Base-by-base conservation (phyloP, 306 rosid genomes). In the Acmispon strigosus region DNA sequence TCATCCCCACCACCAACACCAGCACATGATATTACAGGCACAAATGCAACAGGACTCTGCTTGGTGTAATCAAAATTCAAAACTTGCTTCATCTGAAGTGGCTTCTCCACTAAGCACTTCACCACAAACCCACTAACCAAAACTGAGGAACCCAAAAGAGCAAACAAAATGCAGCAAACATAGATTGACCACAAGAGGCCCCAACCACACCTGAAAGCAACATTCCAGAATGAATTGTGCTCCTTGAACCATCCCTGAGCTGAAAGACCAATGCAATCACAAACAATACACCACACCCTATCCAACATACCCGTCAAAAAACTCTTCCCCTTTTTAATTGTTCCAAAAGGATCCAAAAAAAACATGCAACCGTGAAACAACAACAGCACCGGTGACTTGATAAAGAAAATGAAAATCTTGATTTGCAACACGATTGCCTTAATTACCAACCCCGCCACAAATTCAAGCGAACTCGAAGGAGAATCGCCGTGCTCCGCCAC, bases 31-130 rank as follows among this genome's bases (percentile, higher is more conserved):
- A 66, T 74, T 24, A 89, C 32, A 0, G 95, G 95, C 62, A 89
- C 87, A 72, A 78, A 86, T 1, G 97, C 92, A 42, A 89, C 95
- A 8, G 99, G 97, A 73, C 84, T 86, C 20, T 64, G 85, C 72
- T 82, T 84, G 15, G 92, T 87, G 74, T 83, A 91, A 67, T 94
- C 97, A 80, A 94, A 91, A 64, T 84, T 91, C 81, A 91, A 79
- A 64, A 71, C 70, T 15, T 86, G 86, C 37, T 74, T 86, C 85
- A 73, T 84, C 58, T 78, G 90, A 63, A 83, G 15, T 4, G 96
- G 99, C 86, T 91, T 85, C 45, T 84, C 88, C 52, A 87, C 92
- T 27, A 91, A 61, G 22, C 41, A 36, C 78, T 81, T 86, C 70
- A 89, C 74, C 10, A 87, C 19, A 57, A 87, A 58, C 68, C 88